These are phyloP conservation scores for Metschnikowia proteae DNA, from an alignment of 805 yeast species.

Conservation along the genomic window DNA sequence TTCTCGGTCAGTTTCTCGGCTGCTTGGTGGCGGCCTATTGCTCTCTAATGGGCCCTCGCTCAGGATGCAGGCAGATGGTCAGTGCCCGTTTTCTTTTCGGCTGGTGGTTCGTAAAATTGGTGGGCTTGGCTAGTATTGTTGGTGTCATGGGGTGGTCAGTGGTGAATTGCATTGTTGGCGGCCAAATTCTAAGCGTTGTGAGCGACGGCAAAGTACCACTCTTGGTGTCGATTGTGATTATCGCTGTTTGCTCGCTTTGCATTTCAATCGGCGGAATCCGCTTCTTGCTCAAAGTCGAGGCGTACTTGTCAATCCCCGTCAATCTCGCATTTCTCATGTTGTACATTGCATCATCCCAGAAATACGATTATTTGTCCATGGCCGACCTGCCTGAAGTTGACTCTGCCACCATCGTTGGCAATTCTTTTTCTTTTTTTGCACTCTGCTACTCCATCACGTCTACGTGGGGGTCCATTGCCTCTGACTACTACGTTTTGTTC, in stretches of 20 bases:
- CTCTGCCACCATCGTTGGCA: slow-evolving; percentile 51
- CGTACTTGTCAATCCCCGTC: slow-evolving; percentile 65
- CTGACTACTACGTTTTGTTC: slow-evolving; percentile 78
- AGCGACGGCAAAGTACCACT: slow-evolving; percentile 65
- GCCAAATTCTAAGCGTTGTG: slow-evolving; percentile 68
- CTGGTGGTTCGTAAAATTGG: slow-evolving; percentile 77
- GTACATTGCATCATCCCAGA: slow-evolving; percentile 56
- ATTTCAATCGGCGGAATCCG: slow-evolving; percentile 79
- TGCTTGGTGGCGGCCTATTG: slow-evolving; percentile 79
- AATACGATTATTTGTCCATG: slow-evolving; percentile 34
- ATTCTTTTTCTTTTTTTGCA: slow-evolving; percentile 68
- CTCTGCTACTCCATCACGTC: slow-evolving; percentile 74
- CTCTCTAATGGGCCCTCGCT: slow-evolving; percentile 82
- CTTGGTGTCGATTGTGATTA: slow-evolving; percentile 70
- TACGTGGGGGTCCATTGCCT: slow-evolving; percentile 86
- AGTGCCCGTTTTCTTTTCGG: slow-evolving; percentile 78
- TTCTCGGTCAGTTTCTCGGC: slow-evolving; percentile 63
- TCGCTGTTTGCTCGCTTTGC: slow-evolving; percentile 57
- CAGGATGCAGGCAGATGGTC: slow-evolving; percentile 89
- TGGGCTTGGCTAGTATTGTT: slow-evolving; percentile 64
- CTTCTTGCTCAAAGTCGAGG: slow-evolving; percentile 64
- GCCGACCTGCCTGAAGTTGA: slow-evolving; percentile 18
- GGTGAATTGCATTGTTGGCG: slow-evolving; percentile 85
- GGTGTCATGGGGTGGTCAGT: slow-evolving; percentile 94
- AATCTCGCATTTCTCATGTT: slow-evolving; percentile 61